These are phyloP conservation scores for Kwoniella bestiolae DNA, from an alignment of 768 basidiomycete genomes.

Conservation along the genomic window DNA sequence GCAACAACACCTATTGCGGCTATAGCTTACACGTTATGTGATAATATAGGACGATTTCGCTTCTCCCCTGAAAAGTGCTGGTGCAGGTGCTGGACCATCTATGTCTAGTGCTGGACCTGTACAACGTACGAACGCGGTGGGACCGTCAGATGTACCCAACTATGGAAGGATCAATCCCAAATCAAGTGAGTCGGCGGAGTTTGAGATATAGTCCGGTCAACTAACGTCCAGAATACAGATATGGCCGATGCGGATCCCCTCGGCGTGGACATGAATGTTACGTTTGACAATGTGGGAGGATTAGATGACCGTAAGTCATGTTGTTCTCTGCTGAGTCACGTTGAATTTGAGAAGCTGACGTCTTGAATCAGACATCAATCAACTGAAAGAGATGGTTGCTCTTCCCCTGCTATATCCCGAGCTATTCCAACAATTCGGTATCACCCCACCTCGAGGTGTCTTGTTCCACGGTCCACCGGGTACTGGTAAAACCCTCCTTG, in stretches of 20 bases:
- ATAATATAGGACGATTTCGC: slow-evolving; percentile 45
- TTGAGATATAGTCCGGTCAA: slow-evolving; percentile 3
- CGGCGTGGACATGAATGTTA: slow-evolving; percentile 88
- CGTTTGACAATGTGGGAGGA: slow-evolving; percentile 95
- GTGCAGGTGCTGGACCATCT: slow-evolving; percentile 60
- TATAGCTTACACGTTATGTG: not conserved
- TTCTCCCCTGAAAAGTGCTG: slow-evolving; percentile 27
- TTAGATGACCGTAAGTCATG: slow-evolving; percentile 79
- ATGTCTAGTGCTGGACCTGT: slow-evolving; percentile 59
- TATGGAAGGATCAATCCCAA: slow-evolving; percentile 38
- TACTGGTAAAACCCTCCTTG: slow-evolving; percentile 88
- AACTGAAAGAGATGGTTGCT: slow-evolving; percentile 97
- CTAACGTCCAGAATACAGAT: slow-evolving; percentile 60
- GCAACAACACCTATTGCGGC: no score
- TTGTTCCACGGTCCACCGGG: slow-evolving; percentile 98
- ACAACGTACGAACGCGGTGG: slow-evolving; percentile 74
- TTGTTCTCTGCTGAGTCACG: not conserved
- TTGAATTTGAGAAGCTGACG: not conserved
- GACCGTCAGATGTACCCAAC: slow-evolving; percentile 46
- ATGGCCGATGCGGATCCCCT: slow-evolving; percentile 95
- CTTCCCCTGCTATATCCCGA: slow-evolving; percentile 94
- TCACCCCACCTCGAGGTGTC: slow-evolving; percentile 95
- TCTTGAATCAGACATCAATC: slow-evolving; percentile 75
- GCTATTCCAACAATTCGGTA: slow-evolving; percentile 88
- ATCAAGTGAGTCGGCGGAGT: slow-evolving; percentile 23